Percentiles rank a stretch among this genome's conserved stretches.
Conservation (phyloP, 2,329 filamentous ascomycete genomes). For the Elsinoe ampelina region DNA sequence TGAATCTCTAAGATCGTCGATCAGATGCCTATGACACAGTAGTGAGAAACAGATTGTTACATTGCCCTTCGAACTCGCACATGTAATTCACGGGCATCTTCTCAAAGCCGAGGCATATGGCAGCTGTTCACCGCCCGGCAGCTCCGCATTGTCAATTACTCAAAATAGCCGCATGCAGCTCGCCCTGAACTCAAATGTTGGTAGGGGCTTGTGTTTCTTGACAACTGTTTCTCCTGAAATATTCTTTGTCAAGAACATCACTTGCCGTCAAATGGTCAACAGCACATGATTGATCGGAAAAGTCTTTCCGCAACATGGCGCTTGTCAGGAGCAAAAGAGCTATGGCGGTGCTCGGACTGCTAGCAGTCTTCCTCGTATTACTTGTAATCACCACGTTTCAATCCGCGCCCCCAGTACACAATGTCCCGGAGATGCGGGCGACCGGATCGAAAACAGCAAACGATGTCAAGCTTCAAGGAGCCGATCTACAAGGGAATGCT, state of each 20-base stretch:
- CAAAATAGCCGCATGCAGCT: neutral
- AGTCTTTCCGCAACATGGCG: neutral
- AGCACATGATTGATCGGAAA: neutral
- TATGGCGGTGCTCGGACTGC: constrained; percentile 1
- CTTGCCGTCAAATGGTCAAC: neutral
- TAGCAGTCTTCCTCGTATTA: constrained; percentile 9
- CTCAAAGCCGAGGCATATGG: no score
- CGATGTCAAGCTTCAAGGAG: constrained; percentile 21
- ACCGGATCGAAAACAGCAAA: constrained; percentile 17
- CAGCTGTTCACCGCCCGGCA: neutral
- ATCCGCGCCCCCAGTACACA: neutral
- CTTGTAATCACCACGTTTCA: constrained; percentile 4
- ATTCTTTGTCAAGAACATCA: neutral
- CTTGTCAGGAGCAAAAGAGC: neutral
- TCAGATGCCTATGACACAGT: no score
- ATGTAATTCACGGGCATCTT: no score
- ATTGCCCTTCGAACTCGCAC: no score
- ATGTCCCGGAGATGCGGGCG: constrained; percentile 13
- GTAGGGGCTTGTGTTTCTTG: neutral
- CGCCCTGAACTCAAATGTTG: neutral
- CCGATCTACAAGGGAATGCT: constrained; percentile 52
- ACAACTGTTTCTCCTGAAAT: neutral
- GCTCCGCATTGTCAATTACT: neutral
- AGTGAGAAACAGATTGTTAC: no score
- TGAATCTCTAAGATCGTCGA: no score